Base-by-base conservation (phyloP, 305 asterid species). In the Petunia hybrid region DNA sequence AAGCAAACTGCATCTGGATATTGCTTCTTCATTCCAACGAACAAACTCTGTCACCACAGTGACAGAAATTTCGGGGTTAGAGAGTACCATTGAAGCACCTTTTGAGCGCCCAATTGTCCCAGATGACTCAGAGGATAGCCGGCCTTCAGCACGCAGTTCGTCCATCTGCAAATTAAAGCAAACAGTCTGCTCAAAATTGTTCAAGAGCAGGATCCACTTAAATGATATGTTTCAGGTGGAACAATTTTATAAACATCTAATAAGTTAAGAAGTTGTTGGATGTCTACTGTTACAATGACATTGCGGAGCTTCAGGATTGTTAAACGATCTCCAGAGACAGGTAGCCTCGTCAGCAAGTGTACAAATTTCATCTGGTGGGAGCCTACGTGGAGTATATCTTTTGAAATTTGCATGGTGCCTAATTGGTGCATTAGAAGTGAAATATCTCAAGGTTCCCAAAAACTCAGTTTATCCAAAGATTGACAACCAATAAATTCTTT, bases 21-120 rank as follows among this genome's bases (percentile, higher is more conserved):
- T 84, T 85, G 98, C 98, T 89, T 95, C 99, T 86, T 95, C 99
- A 65, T 95, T 95, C 99, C 99, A 95, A 76, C 93, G 93, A 70
- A 95, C 97, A 86, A 94, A 94, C 91, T 95, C 98, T 8, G 99
- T 91, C 86, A 95, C 99, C 79, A 89, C 97, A 67, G 98, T 89
- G 80, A 94, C 97, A 53, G 97, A 92, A 88, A 95, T 92, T 88
- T 94, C 96, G 80, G 88, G 97, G 89, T 87, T 92, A 63, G 92
- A 90, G 63, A 95, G 90, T 85, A 93, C 84, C 60, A 91, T 46
- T 83, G 98, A 86, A 85, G 98, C 94, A 83, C 98, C 99, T 91
- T 89, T 95, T 12, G 97, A 89, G 83, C 98, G 95, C 65, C 99
- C 98, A 57, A 95, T 91, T 81, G 97, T 92, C 85, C 99, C 98